Percentiles rank a stretch among this genome's conserved stretches.
Evolutionary conservation across 768 basidiomycete genomes (phyloP).

Genomic region (Xerocomus potaroensis): DNA sequence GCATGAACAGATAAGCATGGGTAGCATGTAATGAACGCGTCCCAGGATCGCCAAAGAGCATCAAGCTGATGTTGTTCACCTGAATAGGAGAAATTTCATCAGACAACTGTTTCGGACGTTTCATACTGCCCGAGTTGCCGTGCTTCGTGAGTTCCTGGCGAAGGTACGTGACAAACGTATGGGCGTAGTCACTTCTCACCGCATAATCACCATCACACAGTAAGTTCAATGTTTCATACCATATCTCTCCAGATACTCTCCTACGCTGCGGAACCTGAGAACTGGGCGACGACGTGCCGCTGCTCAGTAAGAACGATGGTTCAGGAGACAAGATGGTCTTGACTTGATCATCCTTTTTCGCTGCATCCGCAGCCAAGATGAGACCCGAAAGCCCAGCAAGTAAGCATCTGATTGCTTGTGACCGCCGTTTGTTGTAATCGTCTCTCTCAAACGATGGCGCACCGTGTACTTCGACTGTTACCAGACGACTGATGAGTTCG

Average conservation of each 20-base stretch:
- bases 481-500: constrained; percentile 74
- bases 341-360: constrained; percentile 23
- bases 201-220: constrained; percentile 74
- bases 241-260: constrained; percentile 73
- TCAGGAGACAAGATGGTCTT: constrained; percentile 16
- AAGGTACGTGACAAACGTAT: constrained; percentile 72
- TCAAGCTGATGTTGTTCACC: constrained; percentile 40
- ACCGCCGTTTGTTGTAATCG: constrained; percentile 42
- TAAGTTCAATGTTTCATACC: constrained; percentile 87
- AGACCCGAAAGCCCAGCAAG: constrained; percentile 68
- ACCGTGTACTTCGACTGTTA: constrained; percentile 65
- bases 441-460: constrained; percentile 38
- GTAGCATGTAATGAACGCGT: constrained; percentile 74
- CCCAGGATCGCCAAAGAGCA: constrained; percentile 56
- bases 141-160: constrained; percentile 68
- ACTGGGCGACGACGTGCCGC: constrained; percentile 22
- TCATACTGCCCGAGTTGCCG: constrained; percentile 43
- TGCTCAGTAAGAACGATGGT: constrained; percentile 26
- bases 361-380: constrained; percentile 54
- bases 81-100: constrained; percentile 48
- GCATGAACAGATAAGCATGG: constrained; percentile 75
- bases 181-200: constrained; percentile 76
- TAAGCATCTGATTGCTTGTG: constrained; percentile 66
- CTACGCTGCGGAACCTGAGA: constrained; percentile 51
- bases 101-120: constrained; percentile 41